A percentile compares a stretch with the other conserved stretches of the same genome.
phyloP scores from a whole-genome alignment of 805 yeast genomes.

The Danielozyma ontarioensis region DNA sequence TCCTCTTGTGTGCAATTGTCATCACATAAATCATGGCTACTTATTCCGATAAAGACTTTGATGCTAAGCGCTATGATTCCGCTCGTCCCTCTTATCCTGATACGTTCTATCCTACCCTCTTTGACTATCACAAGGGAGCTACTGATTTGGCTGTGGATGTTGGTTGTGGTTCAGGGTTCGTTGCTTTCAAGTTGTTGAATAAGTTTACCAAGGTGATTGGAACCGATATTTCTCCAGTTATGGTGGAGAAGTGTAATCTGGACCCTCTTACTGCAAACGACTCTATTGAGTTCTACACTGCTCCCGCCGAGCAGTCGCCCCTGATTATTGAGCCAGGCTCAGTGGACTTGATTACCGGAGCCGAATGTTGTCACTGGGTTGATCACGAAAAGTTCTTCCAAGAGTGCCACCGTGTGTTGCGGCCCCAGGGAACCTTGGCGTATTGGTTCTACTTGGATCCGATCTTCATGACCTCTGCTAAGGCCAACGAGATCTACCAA shows the following conservation, averaged over 20 bases:
- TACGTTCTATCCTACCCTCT: slow-evolving; percentile 39
- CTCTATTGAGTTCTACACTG: slow-evolving; percentile 15
- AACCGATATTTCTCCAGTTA: slow-evolving; percentile 52
- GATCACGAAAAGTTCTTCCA: slow-evolving; percentile 49
- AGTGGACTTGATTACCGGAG: slow-evolving; percentile 69
- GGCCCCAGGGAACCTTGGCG: slow-evolving; percentile 63
- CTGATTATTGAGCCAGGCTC: slow-evolving; percentile 14
- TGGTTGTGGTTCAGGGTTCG: slow-evolving; percentile 82
- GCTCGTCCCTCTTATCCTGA: slow-evolving; percentile 68
- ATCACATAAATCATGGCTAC: slow-evolving; percentile 60
- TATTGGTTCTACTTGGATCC: slow-evolving; percentile 82
- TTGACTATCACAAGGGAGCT: slow-evolving; percentile 34
- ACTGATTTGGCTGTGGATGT: slow-evolving; percentile 51
- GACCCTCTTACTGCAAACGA: slow-evolving; percentile 9
- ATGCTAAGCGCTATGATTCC: slow-evolving; percentile 46
- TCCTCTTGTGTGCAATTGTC: too few species aligned
- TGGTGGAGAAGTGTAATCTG: slow-evolving; percentile 39
- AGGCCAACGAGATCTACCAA: slow-evolving; percentile 49
- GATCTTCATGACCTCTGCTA: slow-evolving; percentile 45
- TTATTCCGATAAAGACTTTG: slow-evolving; percentile 49
- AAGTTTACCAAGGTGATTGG: slow-evolving; percentile 53
- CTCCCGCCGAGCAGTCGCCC: slow-evolving; percentile 25
- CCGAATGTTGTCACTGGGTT: slow-evolving; percentile 87
- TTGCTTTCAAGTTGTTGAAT: slow-evolving; percentile 46
- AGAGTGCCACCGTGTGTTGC: slow-evolving; percentile 46